Conservation (phyloP, 495 filamentous ascomycete genomes). For the Aspergillus campestris region DNA sequence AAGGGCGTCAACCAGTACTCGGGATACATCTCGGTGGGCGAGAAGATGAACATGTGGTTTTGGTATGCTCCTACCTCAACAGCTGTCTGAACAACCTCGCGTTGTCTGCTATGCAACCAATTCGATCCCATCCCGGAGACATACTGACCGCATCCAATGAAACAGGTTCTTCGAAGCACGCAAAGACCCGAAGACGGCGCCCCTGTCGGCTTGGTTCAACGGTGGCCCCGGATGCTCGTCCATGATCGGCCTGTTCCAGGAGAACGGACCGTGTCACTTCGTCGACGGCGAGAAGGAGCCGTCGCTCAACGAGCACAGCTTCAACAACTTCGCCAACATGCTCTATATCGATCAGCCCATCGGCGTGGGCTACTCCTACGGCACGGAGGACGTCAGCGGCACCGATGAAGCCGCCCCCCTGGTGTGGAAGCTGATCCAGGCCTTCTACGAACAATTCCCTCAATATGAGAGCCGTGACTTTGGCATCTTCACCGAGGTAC, state of each 20-base stretch:
- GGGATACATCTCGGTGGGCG: conserved; percentile 45
- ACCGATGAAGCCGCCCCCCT: conserved; percentile 44
- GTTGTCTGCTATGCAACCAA: too few species aligned
- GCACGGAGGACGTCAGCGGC: conserved; percentile 37
- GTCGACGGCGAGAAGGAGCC: conserved; percentile 37
- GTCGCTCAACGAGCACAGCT: conserved; percentile 42
- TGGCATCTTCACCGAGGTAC: conserved; percentile 39
- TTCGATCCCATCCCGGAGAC: too few species aligned
- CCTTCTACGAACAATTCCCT: conserved; percentile 45
- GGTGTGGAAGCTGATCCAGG: conserved; percentile 48
- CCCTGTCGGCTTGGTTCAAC: conserved; percentile 47
- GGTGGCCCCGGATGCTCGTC: conserved; percentile 47
- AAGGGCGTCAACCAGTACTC: conserved; percentile 48
- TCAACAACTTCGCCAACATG: conserved; percentile 44
- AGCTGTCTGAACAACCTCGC: too few species aligned
- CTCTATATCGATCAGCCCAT: conserved; percentile 51
- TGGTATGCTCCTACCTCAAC: conserved; percentile 20
- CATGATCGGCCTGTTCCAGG: conserved; percentile 50
- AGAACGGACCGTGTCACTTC: conserved; percentile 50
- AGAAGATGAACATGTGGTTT: conserved; percentile 49
- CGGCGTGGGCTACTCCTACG: conserved; percentile 48
- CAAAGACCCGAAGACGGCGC: conserved; percentile 38
- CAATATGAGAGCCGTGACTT: conserved; percentile 47
- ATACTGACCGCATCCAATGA: too few species aligned
- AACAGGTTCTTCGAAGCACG: conserved; percentile 42